Evolutionary conservation across 441 rosid genomes (phyloP), one percentile per base, ranked within the genome.

Genomic region (Croton laevigatus): DNA sequence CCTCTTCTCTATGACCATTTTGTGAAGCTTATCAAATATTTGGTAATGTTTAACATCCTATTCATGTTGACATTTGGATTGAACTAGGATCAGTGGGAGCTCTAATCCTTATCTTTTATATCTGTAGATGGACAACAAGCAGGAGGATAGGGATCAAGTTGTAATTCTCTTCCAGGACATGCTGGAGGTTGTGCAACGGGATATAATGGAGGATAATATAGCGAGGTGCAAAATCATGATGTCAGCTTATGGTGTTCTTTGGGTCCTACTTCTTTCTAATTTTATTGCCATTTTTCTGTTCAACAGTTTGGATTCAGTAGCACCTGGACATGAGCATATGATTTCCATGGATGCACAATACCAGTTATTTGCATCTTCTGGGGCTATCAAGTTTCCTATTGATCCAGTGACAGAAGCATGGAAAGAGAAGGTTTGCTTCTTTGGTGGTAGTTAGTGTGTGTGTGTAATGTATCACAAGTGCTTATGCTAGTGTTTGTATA

Each of bases 141-240:
- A 1, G 46, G 97, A 87, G 8, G 96, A 96, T 73, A 83, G 89
- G 84, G 96, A 92, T 90, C 86, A 81, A 71, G 90, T 96, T 74
- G 98, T 96, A 71, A 91, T 96, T 76, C 88, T 89, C 67, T 96
- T 96, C 83, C 99, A 93, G 88, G 98, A 96, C 81, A 96, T 96
- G 98, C 85, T 86, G 81, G 99, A 96, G 84, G 97, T 90, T 82
- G 98, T 89, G 63, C 88, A 97, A 72, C 82, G 91, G 79, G 98
- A 96, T 75, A 93, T 94, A 76, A 87, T 82, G 83, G 97, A 91
- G 71, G 98, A 91, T 75, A 82, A 84, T 0, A 82, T 81, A 76
- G 71, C 85, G 44, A 89, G 87, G 99, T 96, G 51, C 77, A 57
- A 62, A 78, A 67, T 74, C 55, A 71, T 57, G 61, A 34, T 75